Percentiles rank a stretch among this genome's conserved stretches.
Conservation (phyloP, 495 filamentous ascomycete genomes). For the Articulospora tetracladia region DNA sequence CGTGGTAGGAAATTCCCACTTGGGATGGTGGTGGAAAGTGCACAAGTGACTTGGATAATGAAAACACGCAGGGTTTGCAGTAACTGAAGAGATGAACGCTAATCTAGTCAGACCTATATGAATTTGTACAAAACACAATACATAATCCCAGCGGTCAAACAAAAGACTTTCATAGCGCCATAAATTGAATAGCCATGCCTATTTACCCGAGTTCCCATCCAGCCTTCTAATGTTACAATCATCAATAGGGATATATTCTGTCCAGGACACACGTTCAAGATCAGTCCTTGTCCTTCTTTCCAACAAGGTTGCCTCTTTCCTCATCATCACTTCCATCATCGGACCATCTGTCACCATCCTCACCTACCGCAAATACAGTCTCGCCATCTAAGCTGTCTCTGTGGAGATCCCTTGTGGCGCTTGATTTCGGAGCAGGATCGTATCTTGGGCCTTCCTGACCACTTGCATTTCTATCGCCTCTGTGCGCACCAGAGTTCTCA, state of each 20-base stretch:
- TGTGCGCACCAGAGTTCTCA: constrained; percentile 61
- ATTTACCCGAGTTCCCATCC: background rate
- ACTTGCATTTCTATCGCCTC: constrained; percentile 33
- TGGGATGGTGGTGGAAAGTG: too few species aligned
- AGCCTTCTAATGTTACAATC: background rate
- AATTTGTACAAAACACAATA: too few species aligned
- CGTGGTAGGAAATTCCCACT: too few species aligned
- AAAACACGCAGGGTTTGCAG: too few species aligned
- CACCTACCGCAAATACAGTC: constrained; percentile 91
- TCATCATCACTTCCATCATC: constrained; percentile 62
- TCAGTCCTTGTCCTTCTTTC: constrained; percentile 7
- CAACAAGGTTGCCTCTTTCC: constrained; percentile 62
- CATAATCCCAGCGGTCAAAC: too few species aligned
- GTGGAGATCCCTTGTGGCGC: constrained; percentile 21
- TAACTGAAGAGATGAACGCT: too few species aligned
- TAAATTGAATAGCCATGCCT: background rate
- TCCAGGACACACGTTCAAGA: background rate
- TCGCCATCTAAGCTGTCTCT: constrained; percentile 83
- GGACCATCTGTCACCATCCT: constrained; percentile 73
- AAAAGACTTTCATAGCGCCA: too few species aligned
- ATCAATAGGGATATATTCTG: background rate
- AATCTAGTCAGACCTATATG: too few species aligned
- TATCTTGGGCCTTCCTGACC: constrained; percentile 34
- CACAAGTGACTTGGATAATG: too few species aligned
- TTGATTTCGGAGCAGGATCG: constrained; percentile 20